Evolutionary conservation across 352 stramenopile species (phyloP).

Genomic region (Thalassiosira hispida): DNA sequence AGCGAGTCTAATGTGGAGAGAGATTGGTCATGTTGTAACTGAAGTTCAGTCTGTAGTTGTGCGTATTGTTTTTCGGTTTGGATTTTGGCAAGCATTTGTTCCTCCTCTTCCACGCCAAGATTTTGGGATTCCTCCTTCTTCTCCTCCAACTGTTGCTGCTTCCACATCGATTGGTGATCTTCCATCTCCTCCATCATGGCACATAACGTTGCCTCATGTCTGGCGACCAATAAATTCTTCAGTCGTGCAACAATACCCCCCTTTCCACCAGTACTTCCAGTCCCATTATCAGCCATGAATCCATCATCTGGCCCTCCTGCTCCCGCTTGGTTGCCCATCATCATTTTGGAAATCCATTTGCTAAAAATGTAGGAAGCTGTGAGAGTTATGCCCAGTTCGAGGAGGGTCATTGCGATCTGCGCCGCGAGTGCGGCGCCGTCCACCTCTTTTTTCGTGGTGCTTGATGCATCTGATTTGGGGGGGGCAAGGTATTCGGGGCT

Average conservation of each 20-base stretch:
- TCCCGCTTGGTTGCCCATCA: conserved; percentile 4
- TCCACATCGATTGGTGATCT: conserved; percentile 10
- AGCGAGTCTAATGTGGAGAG: conserved; percentile 20
- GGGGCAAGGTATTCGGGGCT: background rate
- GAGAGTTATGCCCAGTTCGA: conserved; percentile 42
- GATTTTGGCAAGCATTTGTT: background rate
- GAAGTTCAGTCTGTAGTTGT: conserved; percentile 19
- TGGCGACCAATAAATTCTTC: conserved; percentile 26
- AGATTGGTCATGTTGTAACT: conserved; percentile 36
- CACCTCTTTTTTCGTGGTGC: background rate
- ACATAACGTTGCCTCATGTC: conserved; percentile 35
- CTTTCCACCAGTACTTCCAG: conserved; percentile 1
- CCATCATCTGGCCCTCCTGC: conserved; percentile 8
- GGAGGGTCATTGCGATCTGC: conserved; percentile 12
- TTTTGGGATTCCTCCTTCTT: conserved; percentile 15
- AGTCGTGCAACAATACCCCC: conserved; percentile 22
- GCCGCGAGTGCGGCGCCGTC: conserved; percentile 27
- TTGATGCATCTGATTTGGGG: background rate
- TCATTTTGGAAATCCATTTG: conserved; percentile 39
- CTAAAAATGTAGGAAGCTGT: conserved; percentile 45
- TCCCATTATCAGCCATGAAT: conserved; percentile 16
- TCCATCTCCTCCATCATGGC: conserved; percentile 47
- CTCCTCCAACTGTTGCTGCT: conserved; percentile 15
- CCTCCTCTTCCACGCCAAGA: background rate
- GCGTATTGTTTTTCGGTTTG: conserved; percentile 27